phyloP scores from a whole-genome alignment of 345 rosid genomes.

The Eucalyptus virginea region DNA sequence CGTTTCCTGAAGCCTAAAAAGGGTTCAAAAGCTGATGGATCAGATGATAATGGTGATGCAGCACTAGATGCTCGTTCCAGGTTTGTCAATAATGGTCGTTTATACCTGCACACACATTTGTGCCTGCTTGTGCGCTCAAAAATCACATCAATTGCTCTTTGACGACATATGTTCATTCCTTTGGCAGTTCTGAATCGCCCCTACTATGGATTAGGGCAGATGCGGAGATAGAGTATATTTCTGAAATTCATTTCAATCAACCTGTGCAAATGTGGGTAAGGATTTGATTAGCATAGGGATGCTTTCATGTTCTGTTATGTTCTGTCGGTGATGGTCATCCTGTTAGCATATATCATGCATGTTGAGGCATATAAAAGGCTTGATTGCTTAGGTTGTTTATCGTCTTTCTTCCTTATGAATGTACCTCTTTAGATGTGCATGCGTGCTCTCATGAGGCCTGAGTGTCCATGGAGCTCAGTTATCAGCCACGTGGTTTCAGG shows the following conservation, averaged over 20 bases:
- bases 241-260: slow-evolving; percentile 94
- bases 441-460: neutral
- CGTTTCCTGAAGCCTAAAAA: slow-evolving; percentile 93
- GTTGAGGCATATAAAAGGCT: neutral
- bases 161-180: neutral
- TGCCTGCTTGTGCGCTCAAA: neutral
- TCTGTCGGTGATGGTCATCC: neutral
- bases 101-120: neutral
- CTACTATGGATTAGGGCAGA: slow-evolving; percentile 94
- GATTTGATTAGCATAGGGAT: neutral
- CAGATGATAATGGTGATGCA: slow-evolving; percentile 82
- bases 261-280: slow-evolving; percentile 99
- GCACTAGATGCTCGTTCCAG: slow-evolving; percentile 61
- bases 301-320: neutral
- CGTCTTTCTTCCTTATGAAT: neutral
- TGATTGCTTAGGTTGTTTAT: neutral
- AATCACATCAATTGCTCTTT: neutral
- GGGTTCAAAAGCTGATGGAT: slow-evolving; percentile 86
- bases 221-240: slow-evolving; percentile 97
- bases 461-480: neutral
- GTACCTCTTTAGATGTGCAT: neutral
- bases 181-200: slow-evolving; percentile 83
- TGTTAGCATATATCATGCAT: neutral
- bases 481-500: neutral
- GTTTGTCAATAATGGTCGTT: slow-evolving; percentile 16